Conservation (phyloP, 2,329 filamentous ascomycete genomes). For the Nannizzia gypsea region DNA sequence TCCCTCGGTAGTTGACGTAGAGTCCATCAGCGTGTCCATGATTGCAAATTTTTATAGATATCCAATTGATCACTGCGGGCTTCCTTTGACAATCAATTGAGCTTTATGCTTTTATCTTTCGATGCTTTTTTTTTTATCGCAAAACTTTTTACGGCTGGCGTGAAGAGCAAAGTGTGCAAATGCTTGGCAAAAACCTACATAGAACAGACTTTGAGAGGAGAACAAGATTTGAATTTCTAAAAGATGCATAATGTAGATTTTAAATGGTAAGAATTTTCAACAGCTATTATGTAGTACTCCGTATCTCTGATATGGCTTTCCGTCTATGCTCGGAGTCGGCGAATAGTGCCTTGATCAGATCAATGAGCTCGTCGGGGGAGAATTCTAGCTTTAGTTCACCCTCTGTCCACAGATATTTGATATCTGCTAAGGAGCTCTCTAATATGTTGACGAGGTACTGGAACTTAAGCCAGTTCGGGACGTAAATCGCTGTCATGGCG, state of each 20-base stretch:
- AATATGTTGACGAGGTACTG: conserved; percentile 53
- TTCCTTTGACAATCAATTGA: background rate
- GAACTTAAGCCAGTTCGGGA: conserved; percentile 53
- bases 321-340: conserved; percentile 50
- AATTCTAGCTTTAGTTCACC: conserved; percentile 54
- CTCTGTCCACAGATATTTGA: conserved; percentile 54
- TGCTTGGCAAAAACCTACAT: background rate
- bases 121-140: background rate
- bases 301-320: conserved; percentile 47
- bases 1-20: conserved; percentile 14
- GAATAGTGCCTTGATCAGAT: conserved; percentile 53
- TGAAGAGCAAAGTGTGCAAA: conserved; percentile 25
- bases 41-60: background rate
- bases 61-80: background rate
- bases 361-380: conserved; percentile 48
- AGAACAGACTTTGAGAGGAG: no score
- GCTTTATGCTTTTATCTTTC: conserved; percentile 1
- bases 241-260: no score
- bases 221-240: no score
- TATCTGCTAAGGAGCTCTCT: conserved; percentile 51
- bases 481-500: conserved; percentile 50
- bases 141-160: conserved; percentile 6
- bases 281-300: conserved; percentile 20
- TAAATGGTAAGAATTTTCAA: background rate
- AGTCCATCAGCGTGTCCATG: conserved; percentile 10